Percentiles rank a stretch among this genome's conserved stretches.
These are phyloP conservation scores for Calonectria montana DNA, from an alignment of 2,329 filamentous ascomycete species.

Conservation along the genomic window DNA sequence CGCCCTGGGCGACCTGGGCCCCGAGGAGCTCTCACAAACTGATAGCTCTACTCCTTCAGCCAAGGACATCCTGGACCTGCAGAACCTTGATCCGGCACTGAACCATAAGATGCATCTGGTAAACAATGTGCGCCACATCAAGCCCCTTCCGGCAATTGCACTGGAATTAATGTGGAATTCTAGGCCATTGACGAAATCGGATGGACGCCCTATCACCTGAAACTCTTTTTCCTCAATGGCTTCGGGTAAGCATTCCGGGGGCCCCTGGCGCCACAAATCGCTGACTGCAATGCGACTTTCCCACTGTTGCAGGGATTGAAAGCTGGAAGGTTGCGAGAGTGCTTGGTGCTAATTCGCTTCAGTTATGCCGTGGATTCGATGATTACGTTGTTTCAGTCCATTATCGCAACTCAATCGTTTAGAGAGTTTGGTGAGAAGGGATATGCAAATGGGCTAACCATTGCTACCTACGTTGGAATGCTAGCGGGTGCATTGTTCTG, in stretches of 20 bases:
- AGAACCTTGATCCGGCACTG: conserved; percentile 70
- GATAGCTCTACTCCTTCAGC: background rate
- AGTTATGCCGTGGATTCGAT: conserved; percentile 62
- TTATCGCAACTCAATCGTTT: conserved; percentile 68
- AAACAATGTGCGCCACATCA: conserved; percentile 65
- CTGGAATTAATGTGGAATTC: background rate
- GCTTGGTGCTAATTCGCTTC: background rate
- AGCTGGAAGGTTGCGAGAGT: background rate
- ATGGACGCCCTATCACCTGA: conserved; percentile 69
- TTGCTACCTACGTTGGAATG: conserved; percentile 70
- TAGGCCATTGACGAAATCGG: conserved; percentile 69
- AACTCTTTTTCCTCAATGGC: conserved; percentile 71
- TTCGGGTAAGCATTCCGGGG: conserved; percentile 56
- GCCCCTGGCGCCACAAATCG: background rate
- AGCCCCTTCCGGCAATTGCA: background rate
- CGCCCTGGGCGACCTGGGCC: conserved; percentile 3
- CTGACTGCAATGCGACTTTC: too few species aligned
- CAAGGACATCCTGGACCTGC: conserved; percentile 64
- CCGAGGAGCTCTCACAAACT: background rate
- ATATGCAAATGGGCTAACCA: conserved; percentile 68
- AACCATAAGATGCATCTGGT: conserved; percentile 76
- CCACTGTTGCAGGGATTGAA: background rate
- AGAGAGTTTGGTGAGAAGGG: conserved; percentile 67
- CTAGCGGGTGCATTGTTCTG: conserved; percentile 72
- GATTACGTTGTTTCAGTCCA: conserved; percentile 67